phyloP scores from a whole-genome alignment of 305 asterid genomes.

The Fraxinus baroniana region DNA sequence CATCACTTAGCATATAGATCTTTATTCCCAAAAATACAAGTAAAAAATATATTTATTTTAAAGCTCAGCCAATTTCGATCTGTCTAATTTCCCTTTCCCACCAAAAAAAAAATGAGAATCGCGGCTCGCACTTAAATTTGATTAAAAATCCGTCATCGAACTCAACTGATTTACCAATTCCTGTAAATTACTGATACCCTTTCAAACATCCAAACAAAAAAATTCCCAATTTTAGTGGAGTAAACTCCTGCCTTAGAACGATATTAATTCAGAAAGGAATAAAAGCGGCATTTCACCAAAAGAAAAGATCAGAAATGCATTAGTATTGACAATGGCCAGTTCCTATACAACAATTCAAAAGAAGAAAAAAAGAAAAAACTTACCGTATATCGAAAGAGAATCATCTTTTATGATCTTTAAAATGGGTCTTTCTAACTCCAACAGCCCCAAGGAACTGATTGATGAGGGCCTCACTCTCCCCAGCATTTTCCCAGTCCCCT shows the following conservation, averaged over 20 bases:
- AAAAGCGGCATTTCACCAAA: neutral
- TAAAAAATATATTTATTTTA: too few species aligned
- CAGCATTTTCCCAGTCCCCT: constrained; percentile 32
- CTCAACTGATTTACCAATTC: neutral
- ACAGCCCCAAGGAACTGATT: constrained; percentile 43
- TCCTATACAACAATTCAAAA: too few species aligned
- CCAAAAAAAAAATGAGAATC: too few species aligned
- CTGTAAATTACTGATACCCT: neutral
- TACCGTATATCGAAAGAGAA: constrained; percentile 73
- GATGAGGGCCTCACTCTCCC: constrained; percentile 66
- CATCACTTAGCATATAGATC: neutral
- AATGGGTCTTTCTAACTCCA: constrained; percentile 61
- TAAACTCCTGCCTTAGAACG: neutral
- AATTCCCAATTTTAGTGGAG: neutral
- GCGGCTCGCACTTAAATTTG: too few species aligned
- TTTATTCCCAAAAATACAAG: too few species aligned
- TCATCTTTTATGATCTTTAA: constrained; percentile 66
- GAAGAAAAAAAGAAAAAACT: too few species aligned
- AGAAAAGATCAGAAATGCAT: neutral
- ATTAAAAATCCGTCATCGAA: too few species aligned
- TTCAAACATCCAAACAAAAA: neutral
- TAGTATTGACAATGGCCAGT: neutral
- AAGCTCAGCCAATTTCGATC: too few species aligned
- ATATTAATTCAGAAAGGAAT: neutral
- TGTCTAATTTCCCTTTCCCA: too few species aligned